Conservation (phyloP, 306 rosid species). For the Lotus japonicus region DNA sequence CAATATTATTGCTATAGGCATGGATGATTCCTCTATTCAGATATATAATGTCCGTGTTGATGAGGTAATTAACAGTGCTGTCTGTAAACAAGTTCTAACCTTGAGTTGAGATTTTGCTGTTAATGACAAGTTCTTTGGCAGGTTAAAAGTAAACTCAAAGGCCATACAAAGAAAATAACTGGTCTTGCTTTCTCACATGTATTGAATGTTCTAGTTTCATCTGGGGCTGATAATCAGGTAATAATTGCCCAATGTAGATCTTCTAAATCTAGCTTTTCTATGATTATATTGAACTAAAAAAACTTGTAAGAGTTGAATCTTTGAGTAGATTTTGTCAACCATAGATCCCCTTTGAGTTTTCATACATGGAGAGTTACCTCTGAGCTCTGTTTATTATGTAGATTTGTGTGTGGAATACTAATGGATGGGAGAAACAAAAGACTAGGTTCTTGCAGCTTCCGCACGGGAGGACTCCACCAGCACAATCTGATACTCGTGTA, state of each 20-base stretch:
- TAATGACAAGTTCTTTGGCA: slow-evolving; percentile 36
- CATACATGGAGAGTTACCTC: no score
- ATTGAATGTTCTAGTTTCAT: slow-evolving; percentile 79
- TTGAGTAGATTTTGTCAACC: no score
- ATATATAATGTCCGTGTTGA: slow-evolving; percentile 92
- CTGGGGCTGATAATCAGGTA: slow-evolving; percentile 99
- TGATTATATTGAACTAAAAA: not conserved
- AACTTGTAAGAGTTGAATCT: not conserved
- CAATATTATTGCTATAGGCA: slow-evolving; percentile 94
- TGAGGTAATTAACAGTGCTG: slow-evolving; percentile 61
- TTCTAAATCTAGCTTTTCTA: not conserved
- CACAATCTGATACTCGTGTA: slow-evolving; percentile 93
- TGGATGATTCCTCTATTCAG: slow-evolving; percentile 96
- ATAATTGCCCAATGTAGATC: not conserved
- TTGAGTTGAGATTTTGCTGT: no score
- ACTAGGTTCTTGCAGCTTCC: slow-evolving; percentile 73
- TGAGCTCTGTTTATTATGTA: slow-evolving; percentile 30
- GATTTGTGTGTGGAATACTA: slow-evolving; percentile 90
- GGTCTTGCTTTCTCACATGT: slow-evolving; percentile 92
- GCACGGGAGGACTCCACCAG: slow-evolving; percentile 65
- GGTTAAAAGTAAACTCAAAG: slow-evolving; percentile 97
- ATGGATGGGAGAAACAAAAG: slow-evolving; percentile 97
- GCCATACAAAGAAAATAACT: slow-evolving; percentile 90
- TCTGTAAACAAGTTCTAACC: not conserved
- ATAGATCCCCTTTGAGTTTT: no score